Conservation (phyloP, 495 filamentous ascomycete genomes). For the Podospora pseudoanserina region DNA sequence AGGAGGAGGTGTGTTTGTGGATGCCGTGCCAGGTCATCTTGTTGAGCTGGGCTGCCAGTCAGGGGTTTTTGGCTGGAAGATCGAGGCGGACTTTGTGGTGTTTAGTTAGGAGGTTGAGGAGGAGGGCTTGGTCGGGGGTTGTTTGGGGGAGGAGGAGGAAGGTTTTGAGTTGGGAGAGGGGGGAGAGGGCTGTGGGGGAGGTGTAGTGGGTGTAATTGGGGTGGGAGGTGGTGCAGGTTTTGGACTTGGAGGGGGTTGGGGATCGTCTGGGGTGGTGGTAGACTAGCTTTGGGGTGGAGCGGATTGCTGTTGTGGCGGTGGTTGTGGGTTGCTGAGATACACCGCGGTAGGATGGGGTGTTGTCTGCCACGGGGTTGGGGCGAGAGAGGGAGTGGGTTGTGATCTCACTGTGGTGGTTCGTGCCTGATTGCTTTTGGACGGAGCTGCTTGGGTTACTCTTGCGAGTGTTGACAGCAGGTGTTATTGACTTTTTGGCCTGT, state of each 20-base stretch:
- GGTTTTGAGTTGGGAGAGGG: neutral
- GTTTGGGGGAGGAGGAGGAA: neutral
- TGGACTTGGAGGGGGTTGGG: neutral
- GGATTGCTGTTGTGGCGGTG: neutral
- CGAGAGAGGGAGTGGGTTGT: neutral
- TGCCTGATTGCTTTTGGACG: neutral
- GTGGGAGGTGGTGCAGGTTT: neutral
- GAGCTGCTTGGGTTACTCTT: neutral
- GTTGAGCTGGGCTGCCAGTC: neutral
- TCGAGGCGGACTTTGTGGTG: neutral
- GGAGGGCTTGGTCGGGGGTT: neutral
- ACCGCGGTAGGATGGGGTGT: neutral
- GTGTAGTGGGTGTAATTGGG: neutral
- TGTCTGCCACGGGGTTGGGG: neutral
- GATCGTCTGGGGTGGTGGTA: neutral
- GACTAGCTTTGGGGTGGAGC: neutral
- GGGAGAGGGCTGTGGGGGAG: neutral
- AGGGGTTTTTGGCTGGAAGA: neutral
- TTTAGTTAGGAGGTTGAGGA: neutral
- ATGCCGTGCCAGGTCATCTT: neutral
- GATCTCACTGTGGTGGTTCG: neutral
- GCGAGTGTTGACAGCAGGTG: neutral
- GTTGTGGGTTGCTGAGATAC: neutral
- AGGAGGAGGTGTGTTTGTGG: neutral
- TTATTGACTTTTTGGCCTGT: neutral